These are phyloP conservation scores for Verticillium longisporum DNA, from an alignment of 2,329 filamentous ascomycete genomes.

Conservation along the genomic window DNA sequence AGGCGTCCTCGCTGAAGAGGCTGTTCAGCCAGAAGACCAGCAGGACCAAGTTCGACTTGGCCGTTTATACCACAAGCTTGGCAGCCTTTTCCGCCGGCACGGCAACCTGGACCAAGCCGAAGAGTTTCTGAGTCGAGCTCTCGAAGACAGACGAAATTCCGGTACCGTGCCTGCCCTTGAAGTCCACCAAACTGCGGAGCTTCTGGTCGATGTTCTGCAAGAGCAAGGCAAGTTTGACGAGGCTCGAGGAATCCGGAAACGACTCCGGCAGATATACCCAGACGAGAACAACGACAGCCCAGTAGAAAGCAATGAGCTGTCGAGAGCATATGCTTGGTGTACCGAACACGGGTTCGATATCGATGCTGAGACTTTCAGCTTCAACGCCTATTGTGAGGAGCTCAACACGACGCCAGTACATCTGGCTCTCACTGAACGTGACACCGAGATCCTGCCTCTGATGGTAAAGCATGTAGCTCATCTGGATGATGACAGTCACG, in stretches of 20 bases:
- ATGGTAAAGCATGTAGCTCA: conserved; percentile 16
- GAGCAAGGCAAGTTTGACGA: conserved; percentile 16
- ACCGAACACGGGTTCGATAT: conserved; percentile 18
- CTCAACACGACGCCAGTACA: conserved; percentile 18
- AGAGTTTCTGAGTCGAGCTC: conserved; percentile 15
- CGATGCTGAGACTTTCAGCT: conserved; percentile 15
- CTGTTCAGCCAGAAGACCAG: conserved; percentile 10
- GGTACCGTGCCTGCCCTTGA: conserved; percentile 7
- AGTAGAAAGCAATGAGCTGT: conserved; percentile 7
- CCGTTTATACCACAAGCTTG: conserved; percentile 20
- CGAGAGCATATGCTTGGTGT: conserved; percentile 18
- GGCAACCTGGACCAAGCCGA: conserved; percentile 12
- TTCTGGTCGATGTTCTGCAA: conserved; percentile 16
- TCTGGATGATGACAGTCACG: conserved; percentile 14
- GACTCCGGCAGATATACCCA: conserved; percentile 11
- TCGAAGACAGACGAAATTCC: conserved; percentile 14
- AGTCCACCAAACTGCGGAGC: conserved; percentile 16
- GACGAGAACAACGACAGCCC: conserved; percentile 4
- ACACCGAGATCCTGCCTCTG: conserved; percentile 15
- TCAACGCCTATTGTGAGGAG: conserved; percentile 14
- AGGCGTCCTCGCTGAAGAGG: conserved; percentile 12
- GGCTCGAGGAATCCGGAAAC: conserved; percentile 17
- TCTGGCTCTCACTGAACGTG: conserved; percentile 13
- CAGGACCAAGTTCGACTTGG: conserved; percentile 6
- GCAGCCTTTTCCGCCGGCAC: conserved; percentile 13